Base-by-base conservation (phyloP, 352 stramenopile species). In the Globisporangium viniferum region DNA sequence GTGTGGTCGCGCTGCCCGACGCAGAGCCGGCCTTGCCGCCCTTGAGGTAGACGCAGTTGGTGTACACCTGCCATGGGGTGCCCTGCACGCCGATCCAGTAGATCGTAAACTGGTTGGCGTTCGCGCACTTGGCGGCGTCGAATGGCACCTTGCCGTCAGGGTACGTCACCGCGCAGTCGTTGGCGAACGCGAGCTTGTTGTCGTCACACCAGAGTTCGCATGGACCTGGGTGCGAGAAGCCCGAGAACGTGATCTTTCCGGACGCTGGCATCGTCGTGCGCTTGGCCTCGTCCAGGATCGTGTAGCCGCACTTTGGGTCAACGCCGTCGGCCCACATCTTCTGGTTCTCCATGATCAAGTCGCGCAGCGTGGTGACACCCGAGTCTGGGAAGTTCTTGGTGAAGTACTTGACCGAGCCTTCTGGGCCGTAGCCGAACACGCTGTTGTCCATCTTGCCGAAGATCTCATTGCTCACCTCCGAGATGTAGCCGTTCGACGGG, bases 191-290 rank as follows among this genome's bases (percentile, higher is more conserved):
- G 39, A 91, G 68, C 64, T 82, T 83, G 64, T 68, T 81, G 62
- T 86, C 71, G 63, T 82, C 81, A 49, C 80, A 89, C 80, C 81
- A 90, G 51, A 86, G 70, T 53, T 91, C 83, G 48, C 83, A 91
- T 27, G 76, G 78, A 8, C 83, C 81, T 0, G 76, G 68, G 67
- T 91, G 83, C 0, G 78, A 80, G 68, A 90, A 90, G 0, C 80
- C 80, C 18, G 78, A 74, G 73, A 78, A 86, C 59, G 70, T 80
- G 46, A 90, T 65, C 59, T 78, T 60, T 4, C 62, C 67, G 10
- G 77, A 66, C 8, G 62, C 33, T 5, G 80, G 78, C 60, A 88
- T 69, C 36, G 77, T 76, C 7, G 49, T 29, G 66, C 58, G 68
- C 70, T 79, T 79, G 56, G 53, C 29, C 22, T 77, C 71, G 53